These are phyloP conservation scores for Plasmodium gonderi DNA, from an alignment of 169 alveolate genomes.

Conservation along the genomic window DNA sequence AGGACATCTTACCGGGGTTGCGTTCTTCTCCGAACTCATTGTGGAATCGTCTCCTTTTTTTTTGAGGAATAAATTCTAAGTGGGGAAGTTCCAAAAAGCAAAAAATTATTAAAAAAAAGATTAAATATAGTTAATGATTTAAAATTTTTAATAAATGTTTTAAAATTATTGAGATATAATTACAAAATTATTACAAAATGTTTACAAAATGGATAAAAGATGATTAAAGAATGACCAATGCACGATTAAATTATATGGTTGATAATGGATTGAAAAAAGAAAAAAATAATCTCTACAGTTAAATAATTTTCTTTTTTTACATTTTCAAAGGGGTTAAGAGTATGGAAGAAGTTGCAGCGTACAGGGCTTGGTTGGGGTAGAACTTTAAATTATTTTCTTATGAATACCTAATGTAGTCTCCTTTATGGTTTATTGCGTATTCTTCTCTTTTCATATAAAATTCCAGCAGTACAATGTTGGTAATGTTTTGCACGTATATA, in stretches of 20 bases:
- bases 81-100: neutral
- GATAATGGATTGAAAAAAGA: neutral
- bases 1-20: constrained; percentile 38
- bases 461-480: neutral
- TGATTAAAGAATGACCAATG: too few species aligned
- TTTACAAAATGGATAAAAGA: too few species aligned
- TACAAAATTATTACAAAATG: too few species aligned
- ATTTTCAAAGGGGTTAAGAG: neutral
- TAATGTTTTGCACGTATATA: neutral
- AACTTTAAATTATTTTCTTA: neutral
- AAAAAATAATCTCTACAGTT: neutral
- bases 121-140: too few species aligned
- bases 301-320: neutral
- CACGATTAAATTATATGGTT: neutral
- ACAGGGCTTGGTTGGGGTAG: too few species aligned
- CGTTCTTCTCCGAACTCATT: constrained; percentile 73
- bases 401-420: too few species aligned
- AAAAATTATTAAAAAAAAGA: constrained; percentile 22
- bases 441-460: neutral
- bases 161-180: too few species aligned
- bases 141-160: too few species aligned
- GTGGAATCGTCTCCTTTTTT: neutral
- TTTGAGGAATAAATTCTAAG: neutral
- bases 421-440: too few species aligned
- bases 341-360: too few species aligned